Evolutionary conservation across 2,329 filamentous ascomycete species (phyloP).

Genomic region (Trichoderma endophyticum): DNA sequence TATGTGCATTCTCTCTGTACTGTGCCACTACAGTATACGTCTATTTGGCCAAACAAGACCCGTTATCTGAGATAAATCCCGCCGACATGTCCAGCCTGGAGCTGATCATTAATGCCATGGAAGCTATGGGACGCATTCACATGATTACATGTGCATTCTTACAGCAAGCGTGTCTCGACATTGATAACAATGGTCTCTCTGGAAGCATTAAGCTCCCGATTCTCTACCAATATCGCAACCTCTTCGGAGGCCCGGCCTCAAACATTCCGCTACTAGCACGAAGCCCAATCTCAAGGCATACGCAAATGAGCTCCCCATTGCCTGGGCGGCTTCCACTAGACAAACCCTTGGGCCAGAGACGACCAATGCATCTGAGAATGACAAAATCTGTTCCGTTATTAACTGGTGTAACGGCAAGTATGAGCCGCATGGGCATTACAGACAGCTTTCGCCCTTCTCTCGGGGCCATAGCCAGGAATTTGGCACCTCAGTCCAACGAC

Average conservation of each 20-base stretch:
- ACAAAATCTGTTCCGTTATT: background rate
- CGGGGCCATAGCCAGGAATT: conserved; percentile 33
- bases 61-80: conserved; percentile 55
- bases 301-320: conserved; percentile 39
- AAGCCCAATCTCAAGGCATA: conserved; percentile 42
- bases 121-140: conserved; percentile 69
- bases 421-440: background rate
- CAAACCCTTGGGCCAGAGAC: conserved; percentile 22
- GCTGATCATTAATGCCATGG: conserved; percentile 77
- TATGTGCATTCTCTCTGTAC: conserved; percentile 72
- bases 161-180: conserved; percentile 77
- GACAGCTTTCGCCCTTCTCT: conserved; percentile 34
- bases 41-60: conserved; percentile 68
- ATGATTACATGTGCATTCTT: conserved; percentile 78
- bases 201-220: conserved; percentile 35
- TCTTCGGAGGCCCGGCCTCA: conserved; percentile 30
- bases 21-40: conserved; percentile 81
- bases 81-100: conserved; percentile 55
- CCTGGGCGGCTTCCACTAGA: conserved; percentile 43
- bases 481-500: conserved; percentile 21
- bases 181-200: conserved; percentile 53
- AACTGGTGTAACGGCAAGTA: background rate
- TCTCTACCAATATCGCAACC: conserved; percentile 33
- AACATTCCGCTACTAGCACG: conserved; percentile 49
- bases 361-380: conserved; percentile 6